Conservation (phyloP, 495 filamentous ascomycete species). For the Lichenothelia convexa region DNA sequence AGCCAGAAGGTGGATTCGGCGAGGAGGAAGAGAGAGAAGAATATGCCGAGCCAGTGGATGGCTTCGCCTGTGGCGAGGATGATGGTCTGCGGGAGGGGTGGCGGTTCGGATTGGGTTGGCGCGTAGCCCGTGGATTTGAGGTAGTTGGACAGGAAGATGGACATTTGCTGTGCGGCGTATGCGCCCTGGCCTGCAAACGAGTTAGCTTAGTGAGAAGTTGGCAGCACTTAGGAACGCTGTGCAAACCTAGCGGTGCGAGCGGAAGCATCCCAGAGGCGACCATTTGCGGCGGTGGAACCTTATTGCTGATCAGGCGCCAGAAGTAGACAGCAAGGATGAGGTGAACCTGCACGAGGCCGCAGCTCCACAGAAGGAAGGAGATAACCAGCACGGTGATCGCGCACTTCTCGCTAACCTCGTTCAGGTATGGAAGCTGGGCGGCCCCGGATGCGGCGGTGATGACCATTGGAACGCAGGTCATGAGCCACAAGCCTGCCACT, state of each 20-base stretch:
- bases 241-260: neutral
- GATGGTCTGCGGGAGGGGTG: neutral
- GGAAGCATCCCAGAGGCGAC: neutral
- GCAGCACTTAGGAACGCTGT: no score
- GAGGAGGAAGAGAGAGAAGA: constrained; percentile 4
- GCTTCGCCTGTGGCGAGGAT: neutral
- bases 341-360: neutral
- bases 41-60: constrained; percentile 7
- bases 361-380: constrained; percentile 3
- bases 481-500: constrained; percentile 5
- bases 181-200: constrained; percentile 1
- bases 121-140: neutral
- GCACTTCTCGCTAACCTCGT: neutral
- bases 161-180: constrained; percentile 2
- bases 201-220: no score
- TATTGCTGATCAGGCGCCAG: constrained; percentile 21
- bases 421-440: neutral
- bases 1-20: constrained; percentile 6
- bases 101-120: neutral
- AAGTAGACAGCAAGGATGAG: constrained; percentile 3
- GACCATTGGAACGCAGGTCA: constrained; percentile 1
- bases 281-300: constrained; percentile 12
- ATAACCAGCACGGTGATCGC: neutral
- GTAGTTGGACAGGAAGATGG: constrained; percentile 1
- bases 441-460: constrained; percentile 2